Percentiles rank a stretch among this genome's conserved stretches.
Conservation (phyloP, 148 eudicot species). For the Rhododendron griersonianum region DNA sequence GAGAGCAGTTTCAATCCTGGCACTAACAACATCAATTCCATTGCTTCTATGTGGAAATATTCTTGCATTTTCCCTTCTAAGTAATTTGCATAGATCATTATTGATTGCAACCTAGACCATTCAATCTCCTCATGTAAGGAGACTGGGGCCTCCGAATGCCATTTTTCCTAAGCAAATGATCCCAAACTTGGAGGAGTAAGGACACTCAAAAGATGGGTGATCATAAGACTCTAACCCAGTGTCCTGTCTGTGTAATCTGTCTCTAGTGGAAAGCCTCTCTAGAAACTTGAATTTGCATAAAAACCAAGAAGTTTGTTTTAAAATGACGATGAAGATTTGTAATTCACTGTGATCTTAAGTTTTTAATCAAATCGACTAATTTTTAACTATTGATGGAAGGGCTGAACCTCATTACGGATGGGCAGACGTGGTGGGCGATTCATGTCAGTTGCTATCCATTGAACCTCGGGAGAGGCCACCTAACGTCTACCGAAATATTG, state of each 20-base stretch:
- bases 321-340: background rate
- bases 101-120: background rate
- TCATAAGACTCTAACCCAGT: background rate
- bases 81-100: background rate
- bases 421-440: conserved; percentile 97
- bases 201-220: background rate
- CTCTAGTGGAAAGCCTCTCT: background rate
- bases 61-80: background rate
- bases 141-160: background rate
- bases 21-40: background rate
- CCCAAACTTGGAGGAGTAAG: background rate
- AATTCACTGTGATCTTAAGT: background rate
- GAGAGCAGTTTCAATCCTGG: background rate
- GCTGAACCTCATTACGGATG: conserved; percentile 97
- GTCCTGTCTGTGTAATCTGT: no score
- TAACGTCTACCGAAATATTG: conserved; percentile 64
- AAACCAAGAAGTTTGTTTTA: background rate
- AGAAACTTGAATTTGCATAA: background rate
- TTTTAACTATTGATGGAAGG: conserved; percentile 32
- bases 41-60: background rate
- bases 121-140: background rate
- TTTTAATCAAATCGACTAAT: background rate
- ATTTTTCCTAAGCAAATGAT: background rate
- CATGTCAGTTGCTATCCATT: conserved; percentile 76
- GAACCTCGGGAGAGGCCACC: conserved; percentile 84